Conservation (phyloP, 345 rosid genomes). For the Viola odorata region DNA sequence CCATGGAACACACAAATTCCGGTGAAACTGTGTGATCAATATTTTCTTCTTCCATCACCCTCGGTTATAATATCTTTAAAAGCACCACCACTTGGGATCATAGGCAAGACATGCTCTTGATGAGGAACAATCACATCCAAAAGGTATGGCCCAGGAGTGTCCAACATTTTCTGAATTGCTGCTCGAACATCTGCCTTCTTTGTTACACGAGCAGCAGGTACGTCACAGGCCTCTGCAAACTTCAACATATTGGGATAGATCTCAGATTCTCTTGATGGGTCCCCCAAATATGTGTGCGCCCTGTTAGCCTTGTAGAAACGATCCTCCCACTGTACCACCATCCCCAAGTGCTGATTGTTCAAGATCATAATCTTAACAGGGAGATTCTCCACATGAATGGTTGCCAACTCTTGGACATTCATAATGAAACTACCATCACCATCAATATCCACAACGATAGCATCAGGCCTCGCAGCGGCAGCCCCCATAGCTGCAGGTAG, state of each 20-base stretch:
- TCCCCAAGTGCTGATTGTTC: conserved; percentile 95
- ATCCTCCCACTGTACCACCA: conserved; percentile 98
- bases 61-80: conserved; percentile 81
- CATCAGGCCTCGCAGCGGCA: conserved; percentile 80
- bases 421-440: conserved; percentile 97
- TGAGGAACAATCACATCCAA: conserved; percentile 92
- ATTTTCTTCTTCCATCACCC: conserved; percentile 76
- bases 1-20: background rate
- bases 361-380: conserved; percentile 73
- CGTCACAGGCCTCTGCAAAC: conserved; percentile 81
- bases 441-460: conserved; percentile 83
- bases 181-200: conserved; percentile 56
- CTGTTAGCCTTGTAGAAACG: conserved; percentile 88
- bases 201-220: conserved; percentile 79
- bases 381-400: conserved; percentile 75
- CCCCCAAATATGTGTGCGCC: conserved; percentile 81
- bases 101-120: conserved; percentile 94
- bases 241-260: conserved; percentile 79
- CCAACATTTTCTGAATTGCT: conserved; percentile 79
- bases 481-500: conserved; percentile 98
- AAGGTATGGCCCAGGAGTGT: conserved; percentile 85
- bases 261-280: conserved; percentile 65
- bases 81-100: conserved; percentile 96
- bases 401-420: conserved; percentile 94
- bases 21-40: conserved; percentile 4